phyloP scores from a whole-genome alignment of 2,329 filamentous ascomycete species.

The Alternaria burnsii region DNA sequence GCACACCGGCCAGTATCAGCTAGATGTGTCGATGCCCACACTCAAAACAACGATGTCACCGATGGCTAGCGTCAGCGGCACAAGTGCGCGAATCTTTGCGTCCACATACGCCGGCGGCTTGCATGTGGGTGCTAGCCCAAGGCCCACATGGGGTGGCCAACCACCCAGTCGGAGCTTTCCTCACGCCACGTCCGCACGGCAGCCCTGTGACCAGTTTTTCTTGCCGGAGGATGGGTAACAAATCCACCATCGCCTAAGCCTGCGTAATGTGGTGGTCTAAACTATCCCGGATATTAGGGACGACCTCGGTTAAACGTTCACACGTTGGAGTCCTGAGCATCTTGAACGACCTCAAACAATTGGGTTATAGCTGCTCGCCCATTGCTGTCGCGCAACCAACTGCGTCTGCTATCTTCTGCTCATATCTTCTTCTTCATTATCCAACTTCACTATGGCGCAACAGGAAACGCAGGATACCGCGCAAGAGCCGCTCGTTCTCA shows the following conservation, averaged over 20 bases:
- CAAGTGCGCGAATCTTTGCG: conserved; percentile 8
- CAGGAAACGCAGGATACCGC: conserved; percentile 21
- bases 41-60: conserved; percentile 31
- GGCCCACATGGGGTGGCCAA: conserved; percentile 37
- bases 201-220: conserved; percentile 11
- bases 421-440: background rate
- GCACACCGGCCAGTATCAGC: conserved; percentile 22
- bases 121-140: conserved; percentile 27
- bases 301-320: conserved; percentile 39
- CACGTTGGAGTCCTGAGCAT: conserved; percentile 9
- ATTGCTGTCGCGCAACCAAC: background rate
- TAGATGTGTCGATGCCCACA: conserved; percentile 14
- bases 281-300: conserved; percentile 16
- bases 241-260: conserved; percentile 32
- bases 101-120: conserved; percentile 26
- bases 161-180: conserved; percentile 31
- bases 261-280: conserved; percentile 28
- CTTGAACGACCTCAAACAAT: conserved; percentile 20
- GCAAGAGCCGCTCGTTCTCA: conserved; percentile 39
- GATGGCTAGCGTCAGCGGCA: conserved; percentile 23
- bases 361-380: conserved; percentile 6
- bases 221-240: conserved; percentile 19
- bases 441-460: conserved; percentile 29
- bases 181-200: conserved; percentile 6
- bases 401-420: conserved; percentile 12